Evolutionary conservation across 805 yeast species (phyloP).

Genomic region (Saturnispora silvae): DNA sequence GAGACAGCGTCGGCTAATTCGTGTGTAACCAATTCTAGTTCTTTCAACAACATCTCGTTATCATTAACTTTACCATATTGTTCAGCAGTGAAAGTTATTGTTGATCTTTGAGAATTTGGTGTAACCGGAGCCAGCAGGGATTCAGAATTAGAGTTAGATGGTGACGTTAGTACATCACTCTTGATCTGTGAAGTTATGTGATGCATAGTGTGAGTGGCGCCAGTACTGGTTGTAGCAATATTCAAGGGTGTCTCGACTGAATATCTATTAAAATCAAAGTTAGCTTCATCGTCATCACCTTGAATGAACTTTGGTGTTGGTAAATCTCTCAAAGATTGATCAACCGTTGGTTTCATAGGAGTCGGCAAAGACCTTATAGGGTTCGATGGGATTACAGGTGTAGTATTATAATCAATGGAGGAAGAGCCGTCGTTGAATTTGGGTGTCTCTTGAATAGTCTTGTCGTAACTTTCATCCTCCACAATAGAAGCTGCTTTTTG

Average conservation of each 20-base stretch:
- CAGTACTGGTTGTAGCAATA: too few relatives aligned
- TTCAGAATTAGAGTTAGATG: too few relatives aligned
- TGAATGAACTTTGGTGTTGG: too few relatives aligned
- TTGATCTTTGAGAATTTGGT: slow-evolving; percentile 4
- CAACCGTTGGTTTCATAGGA: too few relatives aligned
- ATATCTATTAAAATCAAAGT: slow-evolving; percentile 4
- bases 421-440: not conserved
- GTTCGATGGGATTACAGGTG: not conserved
- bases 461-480: too few relatives aligned
- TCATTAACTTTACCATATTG: slow-evolving; percentile 54
- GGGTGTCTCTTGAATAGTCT: too few relatives aligned
- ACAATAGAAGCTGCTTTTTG: too few relatives aligned
- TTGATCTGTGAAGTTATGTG: too few relatives aligned
- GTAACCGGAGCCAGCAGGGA: slow-evolving; percentile 5
- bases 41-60: slow-evolving; percentile 47
- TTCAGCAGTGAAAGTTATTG: slow-evolving; percentile 36
- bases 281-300: not conserved
- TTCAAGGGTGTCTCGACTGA: slow-evolving; percentile 6
- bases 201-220: too few relatives aligned
- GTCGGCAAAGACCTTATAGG: too few relatives aligned
- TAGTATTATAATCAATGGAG: not conserved
- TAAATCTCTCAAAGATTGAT: too few relatives aligned
- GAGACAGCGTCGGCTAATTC: slow-evolving; percentile 66
- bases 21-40: slow-evolving; percentile 55
- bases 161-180: too few relatives aligned